Percentiles rank a stretch among this genome's conserved stretches.
Conservation (phyloP, 805 yeast species). For the Wickerhamiella parazyma region DNA sequence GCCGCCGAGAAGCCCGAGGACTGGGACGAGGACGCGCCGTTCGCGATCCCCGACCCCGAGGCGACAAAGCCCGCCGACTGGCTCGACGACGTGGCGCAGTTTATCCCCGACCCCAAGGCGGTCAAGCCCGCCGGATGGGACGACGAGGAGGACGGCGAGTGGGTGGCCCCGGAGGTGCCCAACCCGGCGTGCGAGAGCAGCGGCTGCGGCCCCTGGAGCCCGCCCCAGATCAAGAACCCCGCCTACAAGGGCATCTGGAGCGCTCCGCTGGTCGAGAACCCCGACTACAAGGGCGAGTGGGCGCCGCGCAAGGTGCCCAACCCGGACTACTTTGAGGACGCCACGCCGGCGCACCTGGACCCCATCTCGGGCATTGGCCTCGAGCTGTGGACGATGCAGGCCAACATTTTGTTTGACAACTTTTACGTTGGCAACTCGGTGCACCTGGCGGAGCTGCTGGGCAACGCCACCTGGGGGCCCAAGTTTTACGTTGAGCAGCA, state of each 20-base stretch:
- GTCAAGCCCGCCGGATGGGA: constrained; percentile 69
- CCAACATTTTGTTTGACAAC: constrained; percentile 63
- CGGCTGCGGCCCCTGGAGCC: constrained; percentile 76
- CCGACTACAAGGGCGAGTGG: constrained; percentile 73
- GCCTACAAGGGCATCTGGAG: constrained; percentile 67
- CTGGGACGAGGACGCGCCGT: constrained; percentile 67
- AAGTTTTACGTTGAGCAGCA: constrained; percentile 25
- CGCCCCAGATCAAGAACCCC: constrained; percentile 56
- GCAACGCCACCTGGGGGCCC: constrained; percentile 54
- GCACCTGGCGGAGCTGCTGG: constrained; percentile 71
- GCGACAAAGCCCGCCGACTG: constrained; percentile 64
- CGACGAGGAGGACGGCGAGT: constrained; percentile 79
- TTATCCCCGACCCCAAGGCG: constrained; percentile 56
- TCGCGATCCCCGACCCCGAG: constrained; percentile 49
- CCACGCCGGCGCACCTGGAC: constrained; percentile 44
- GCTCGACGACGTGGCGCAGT: constrained; percentile 50
- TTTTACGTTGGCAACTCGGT: constrained; percentile 74
- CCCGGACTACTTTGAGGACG: constrained; percentile 53
- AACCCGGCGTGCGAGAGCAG: constrained; percentile 60
- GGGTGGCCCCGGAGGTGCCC: constrained; percentile 55
- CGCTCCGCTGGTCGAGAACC: constrained; percentile 56
- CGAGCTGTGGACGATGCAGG: constrained; percentile 80
- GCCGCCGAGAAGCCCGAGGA: constrained; percentile 58
- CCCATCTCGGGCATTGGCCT: constrained; percentile 73
- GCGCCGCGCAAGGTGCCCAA: constrained; percentile 48